Evolutionary conservation across 805 yeast genomes (phyloP), one percentile per base, ranked within the genome.

Genomic region (Ogataea degrootiae): DNA sequence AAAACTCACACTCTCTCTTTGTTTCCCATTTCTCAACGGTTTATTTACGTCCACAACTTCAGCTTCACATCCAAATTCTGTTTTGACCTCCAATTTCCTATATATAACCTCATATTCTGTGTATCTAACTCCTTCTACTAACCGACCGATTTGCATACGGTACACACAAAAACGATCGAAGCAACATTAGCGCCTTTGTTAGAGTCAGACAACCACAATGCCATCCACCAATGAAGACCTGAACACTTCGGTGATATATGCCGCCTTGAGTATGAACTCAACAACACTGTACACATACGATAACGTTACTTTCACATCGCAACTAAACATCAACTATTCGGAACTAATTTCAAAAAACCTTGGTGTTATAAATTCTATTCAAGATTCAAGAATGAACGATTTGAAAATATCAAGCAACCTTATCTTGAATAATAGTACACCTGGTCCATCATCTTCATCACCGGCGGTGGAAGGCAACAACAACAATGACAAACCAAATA

Each of bases 281-380:
- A 77, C 84, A 6, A 79, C 85, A 0, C 66, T 80, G 14, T 82
- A 76, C 60, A 75, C 85, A 12, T 72, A 78, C 52, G 85, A 80
- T 54, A 78, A 78, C 57, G 61, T 65, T 40, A 67, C 66, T 22
- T 60, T 80, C 36, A 66, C 70, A 1, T 69, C 71, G 31, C 57
- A 65, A 23, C 65, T 72, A 38, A 72, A 70, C 43, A 63, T 79
- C 42, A 79, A 78, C 53, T 73, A 82, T 47, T 69, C 77, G 1
- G 86, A 81, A 54, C 62, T 74, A 1, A 68, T 80, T 4, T 72
- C 82, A 15, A 76, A 73, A 52, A 83, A 80, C 44, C 61, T 80
- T 49, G 81, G 82, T 5, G 59, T 69, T 15, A 77, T 82, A 44
- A 79, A 81, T 58, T 65, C 81, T 0, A 67, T 77, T 23, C 61